Conservation (phyloP, 305 asterid genomes). For the Fraxinus latifolia region DNA sequence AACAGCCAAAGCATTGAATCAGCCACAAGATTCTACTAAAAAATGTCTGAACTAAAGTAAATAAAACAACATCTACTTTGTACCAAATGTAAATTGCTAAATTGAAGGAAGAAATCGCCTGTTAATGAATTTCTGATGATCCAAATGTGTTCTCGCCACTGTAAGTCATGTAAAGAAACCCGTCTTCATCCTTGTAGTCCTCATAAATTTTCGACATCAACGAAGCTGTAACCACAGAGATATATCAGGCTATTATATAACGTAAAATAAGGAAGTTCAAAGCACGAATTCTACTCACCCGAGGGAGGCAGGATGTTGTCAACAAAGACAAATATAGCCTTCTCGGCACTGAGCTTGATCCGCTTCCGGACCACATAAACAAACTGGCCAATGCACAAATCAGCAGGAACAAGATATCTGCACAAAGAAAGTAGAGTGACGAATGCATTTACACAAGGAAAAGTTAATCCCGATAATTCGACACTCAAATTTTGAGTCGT, state of each 20-base stretch:
- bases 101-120: background rate
- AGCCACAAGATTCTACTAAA: background rate
- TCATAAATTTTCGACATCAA: slow-evolving; percentile 52
- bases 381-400: slow-evolving; percentile 62
- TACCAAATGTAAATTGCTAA: background rate
- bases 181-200: slow-evolving; percentile 52
- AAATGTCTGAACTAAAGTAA: too few relatives aligned
- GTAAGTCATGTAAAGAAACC: slow-evolving; percentile 54
- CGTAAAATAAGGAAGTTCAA: background rate
- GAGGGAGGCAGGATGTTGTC: slow-evolving; percentile 56
- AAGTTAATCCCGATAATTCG: background rate
- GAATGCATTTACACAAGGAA: background rate
- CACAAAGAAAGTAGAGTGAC: background rate
- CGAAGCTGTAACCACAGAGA: slow-evolving; percentile 36
- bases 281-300: slow-evolving; percentile 41
- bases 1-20: background rate
- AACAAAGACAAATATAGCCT: slow-evolving; percentile 65
- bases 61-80: background rate
- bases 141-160: slow-evolving; percentile 55
- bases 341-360: slow-evolving; percentile 61
- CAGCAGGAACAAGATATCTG: slow-evolving; percentile 76
- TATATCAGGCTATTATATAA: background rate
- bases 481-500: background rate
- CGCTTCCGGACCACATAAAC: slow-evolving; percentile 65
- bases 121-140: slow-evolving; percentile 15